phyloP scores from a whole-genome alignment of 2,329 filamentous ascomycete genomes.

The Hypoxylon sp. region DNA sequence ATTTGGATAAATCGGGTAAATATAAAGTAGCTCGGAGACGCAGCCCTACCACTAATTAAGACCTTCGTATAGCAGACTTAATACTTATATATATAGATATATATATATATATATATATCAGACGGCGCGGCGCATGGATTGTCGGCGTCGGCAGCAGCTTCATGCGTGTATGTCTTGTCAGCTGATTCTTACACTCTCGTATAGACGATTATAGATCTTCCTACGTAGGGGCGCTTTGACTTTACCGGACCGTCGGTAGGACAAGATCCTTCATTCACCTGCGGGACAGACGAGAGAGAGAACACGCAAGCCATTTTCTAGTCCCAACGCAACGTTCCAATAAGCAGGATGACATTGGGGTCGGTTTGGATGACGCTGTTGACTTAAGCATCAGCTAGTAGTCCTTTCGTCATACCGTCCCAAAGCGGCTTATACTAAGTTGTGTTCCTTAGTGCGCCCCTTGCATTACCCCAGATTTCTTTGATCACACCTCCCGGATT shows the following conservation, averaged over 20 bases:
- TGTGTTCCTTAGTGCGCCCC: slow-evolving; percentile 8
- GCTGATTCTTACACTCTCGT: slow-evolving; percentile 16
- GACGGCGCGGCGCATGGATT: neutral
- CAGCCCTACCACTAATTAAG: slow-evolving; percentile 13
- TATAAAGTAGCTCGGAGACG: neutral
- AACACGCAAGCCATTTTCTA: slow-evolving; percentile 2
- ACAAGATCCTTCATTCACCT: slow-evolving; percentile 14
- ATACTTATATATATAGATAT: too few species aligned
- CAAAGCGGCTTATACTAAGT: neutral
- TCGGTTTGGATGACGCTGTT: slow-evolving; percentile 12
- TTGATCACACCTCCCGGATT: slow-evolving; percentile 17
- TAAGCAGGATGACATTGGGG: neutral
- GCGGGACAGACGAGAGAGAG: slow-evolving; percentile 9
- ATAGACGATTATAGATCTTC: slow-evolving; percentile 6
- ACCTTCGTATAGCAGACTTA: slow-evolving; percentile 11
- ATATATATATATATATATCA: slow-evolving; percentile 41
- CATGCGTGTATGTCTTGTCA: slow-evolving; percentile 13
- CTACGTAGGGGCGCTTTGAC: neutral
- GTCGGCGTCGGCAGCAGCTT: slow-evolving; percentile 2
- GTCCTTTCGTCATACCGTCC: slow-evolving; percentile 3
- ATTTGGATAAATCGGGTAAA: slow-evolving; percentile 43
- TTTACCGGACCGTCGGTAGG: slow-evolving; percentile 5
- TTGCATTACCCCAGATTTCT: slow-evolving; percentile 35
- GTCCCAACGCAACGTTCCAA: slow-evolving; percentile 1
- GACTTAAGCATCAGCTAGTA: slow-evolving; percentile 7